Percentiles rank a stretch among this genome's conserved stretches.
These are phyloP conservation scores for Prunus mira DNA, from an alignment of 306 rosid genomes.

Conservation along the genomic window DNA sequence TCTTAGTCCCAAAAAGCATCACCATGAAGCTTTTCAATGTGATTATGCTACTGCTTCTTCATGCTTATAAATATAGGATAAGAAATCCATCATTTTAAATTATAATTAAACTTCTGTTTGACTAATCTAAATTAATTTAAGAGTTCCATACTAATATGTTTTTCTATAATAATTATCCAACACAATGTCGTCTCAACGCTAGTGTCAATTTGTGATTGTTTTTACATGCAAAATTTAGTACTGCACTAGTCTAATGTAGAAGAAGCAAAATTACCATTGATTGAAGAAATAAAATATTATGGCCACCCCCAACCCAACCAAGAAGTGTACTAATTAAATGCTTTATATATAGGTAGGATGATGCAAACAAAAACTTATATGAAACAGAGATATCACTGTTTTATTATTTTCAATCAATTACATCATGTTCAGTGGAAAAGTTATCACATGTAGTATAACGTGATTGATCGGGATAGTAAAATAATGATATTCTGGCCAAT, in stretches of 20 bases:
- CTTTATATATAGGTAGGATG: no score
- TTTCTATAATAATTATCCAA: background rate
- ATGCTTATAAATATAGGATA: background rate
- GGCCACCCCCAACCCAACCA: no score
- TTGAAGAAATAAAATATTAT: no score
- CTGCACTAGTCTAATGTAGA: background rate
- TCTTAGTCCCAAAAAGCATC: background rate
- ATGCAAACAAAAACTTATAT: no score
- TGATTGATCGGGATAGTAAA: accelerated
- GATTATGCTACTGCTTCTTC: background rate
- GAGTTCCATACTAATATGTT: background rate
- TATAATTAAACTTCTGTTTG: no score
- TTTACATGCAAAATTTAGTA: no score
- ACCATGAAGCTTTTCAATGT: background rate
- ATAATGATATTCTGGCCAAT: no score
- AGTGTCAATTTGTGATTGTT: background rate
- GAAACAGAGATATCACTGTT: accelerated
- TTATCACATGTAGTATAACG: no score
- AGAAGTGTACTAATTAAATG: no score
- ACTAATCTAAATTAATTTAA: no score
- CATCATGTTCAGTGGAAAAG: no score
- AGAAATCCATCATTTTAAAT: background rate
- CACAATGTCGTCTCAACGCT: background rate
- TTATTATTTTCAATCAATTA: no score
- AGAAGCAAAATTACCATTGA: background rate